These are phyloP conservation scores for Mucor indicus DNA, from an alignment of 371 early-diverging fungal genomes.

Conservation along the genomic window DNA sequence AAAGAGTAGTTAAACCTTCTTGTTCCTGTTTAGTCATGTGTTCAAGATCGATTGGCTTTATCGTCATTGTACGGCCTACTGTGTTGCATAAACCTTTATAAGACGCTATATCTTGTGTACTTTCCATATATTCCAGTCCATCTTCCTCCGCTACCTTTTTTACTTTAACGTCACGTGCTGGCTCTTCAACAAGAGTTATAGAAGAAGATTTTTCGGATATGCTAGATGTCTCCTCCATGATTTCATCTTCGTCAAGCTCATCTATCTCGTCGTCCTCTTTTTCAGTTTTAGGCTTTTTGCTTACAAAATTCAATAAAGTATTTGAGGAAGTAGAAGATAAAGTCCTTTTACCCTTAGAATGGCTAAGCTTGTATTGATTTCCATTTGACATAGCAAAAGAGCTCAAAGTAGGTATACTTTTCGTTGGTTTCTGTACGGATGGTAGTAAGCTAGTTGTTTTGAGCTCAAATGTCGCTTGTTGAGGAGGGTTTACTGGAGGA, in stretches of 20 bases:
- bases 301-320: conserved; percentile 2
- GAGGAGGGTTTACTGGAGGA: too few relatives aligned
- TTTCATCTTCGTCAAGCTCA: conserved; percentile 1
- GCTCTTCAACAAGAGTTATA: too few relatives aligned
- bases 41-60: conserved; percentile 1
- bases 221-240: background rate
- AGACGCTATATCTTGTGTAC: background rate
- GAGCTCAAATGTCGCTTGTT: too few relatives aligned
- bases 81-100: conserved; percentile 7
- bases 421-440: too few relatives aligned
- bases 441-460: too few relatives aligned
- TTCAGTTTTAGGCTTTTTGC: background rate
- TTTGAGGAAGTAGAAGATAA: background rate
- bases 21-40: too few relatives aligned
- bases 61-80: background rate
- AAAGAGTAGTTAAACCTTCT: too few relatives aligned
- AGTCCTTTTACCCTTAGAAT: background rate
- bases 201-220: too few relatives aligned
- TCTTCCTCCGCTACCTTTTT: background rate
- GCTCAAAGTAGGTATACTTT: background rate
- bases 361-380: background rate
- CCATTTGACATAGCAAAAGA: background rate
- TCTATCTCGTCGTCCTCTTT: conserved; percentile 10
- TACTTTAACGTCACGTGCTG: background rate
- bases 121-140: conserved; percentile 1